Conservation (phyloP, 345 rosid genomes). For the Litchi chinensis region DNA sequence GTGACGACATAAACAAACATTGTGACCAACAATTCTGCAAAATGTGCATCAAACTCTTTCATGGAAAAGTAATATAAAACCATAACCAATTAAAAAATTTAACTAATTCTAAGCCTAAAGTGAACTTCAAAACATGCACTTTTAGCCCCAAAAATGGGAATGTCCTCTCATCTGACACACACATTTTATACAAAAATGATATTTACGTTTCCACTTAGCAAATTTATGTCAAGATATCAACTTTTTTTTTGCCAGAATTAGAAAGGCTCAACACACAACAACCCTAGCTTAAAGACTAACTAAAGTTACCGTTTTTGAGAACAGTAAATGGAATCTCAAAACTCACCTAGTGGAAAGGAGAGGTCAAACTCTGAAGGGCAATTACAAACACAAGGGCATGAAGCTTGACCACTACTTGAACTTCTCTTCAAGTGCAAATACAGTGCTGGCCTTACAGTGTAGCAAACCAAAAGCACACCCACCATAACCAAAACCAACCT, state of each 20-base stretch:
- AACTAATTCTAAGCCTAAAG: no score
- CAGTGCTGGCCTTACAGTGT: conserved; percentile 24
- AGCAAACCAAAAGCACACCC: conserved; percentile 29
- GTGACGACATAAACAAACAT: no score
- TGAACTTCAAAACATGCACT: not conserved
- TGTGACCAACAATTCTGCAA: not conserved
- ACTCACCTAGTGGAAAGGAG: conserved; percentile 34
- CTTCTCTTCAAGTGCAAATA: conserved; percentile 22
- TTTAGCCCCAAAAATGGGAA: not conserved
- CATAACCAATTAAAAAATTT: not conserved
- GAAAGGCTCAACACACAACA: not conserved
- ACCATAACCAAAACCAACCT: conserved; percentile 34
- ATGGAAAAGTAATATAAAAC: not conserved
- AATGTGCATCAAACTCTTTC: not conserved
- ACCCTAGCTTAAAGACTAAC: not conserved
- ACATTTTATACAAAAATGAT: not conserved
- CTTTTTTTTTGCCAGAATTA: not conserved
- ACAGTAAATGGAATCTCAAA: not conserved
- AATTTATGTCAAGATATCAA: not conserved
- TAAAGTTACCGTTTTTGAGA: not conserved
- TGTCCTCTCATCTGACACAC: not conserved
- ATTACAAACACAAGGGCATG: conserved; percentile 43
- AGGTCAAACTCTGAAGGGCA: conserved; percentile 31
- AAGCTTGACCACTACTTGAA: conserved; percentile 20
- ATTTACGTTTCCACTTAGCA: not conserved